Percentiles rank a stretch among this genome's conserved stretches.
These are phyloP conservation scores for Apiotrichum siamense DNA, from an alignment of 1,284 basidiomycete species.

Conservation along the genomic window DNA sequence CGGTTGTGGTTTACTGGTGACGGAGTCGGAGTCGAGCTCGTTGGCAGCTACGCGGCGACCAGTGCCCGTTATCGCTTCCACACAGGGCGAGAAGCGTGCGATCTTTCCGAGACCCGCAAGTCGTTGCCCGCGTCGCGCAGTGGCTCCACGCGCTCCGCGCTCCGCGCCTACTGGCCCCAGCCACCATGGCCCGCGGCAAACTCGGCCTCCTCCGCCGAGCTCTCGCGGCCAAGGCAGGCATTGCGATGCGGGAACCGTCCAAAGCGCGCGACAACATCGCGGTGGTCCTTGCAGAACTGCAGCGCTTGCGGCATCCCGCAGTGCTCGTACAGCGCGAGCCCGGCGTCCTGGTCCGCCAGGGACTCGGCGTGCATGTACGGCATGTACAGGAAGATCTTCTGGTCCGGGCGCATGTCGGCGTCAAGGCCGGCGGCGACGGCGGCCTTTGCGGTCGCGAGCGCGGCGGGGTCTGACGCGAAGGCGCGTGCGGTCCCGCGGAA, in stretches of 20 bases:
- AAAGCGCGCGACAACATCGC: conserved; percentile 3
- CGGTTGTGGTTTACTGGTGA: too few relatives aligned
- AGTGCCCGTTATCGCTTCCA: too few relatives aligned
- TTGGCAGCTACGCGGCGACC: too few relatives aligned
- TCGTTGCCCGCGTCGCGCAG: too few relatives aligned
- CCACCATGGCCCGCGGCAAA: background rate
- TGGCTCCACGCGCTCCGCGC: too few relatives aligned
- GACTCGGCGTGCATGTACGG: conserved; percentile 7
- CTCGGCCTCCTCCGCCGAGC: conserved; percentile 3
- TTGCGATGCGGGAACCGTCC: conserved; percentile 12
- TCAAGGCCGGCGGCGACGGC: conserved; percentile 7
- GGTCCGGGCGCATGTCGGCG: background rate
- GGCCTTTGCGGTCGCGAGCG: conserved; percentile 1
- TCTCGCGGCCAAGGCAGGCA: background rate
- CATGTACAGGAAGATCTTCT: conserved; percentile 9
- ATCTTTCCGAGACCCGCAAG: too few relatives aligned
- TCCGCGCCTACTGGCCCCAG: conserved; percentile 7
- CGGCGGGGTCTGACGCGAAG: conserved; percentile 7
- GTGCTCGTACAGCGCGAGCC: background rate
- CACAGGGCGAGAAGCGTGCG: too few relatives aligned
- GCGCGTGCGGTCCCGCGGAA: conserved; percentile 3
- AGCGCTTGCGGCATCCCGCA: background rate
- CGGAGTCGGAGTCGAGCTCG: too few relatives aligned
- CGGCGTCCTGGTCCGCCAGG: conserved; percentile 9
- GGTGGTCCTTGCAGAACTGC: background rate